Conservation (phyloP, 2,329 filamentous ascomycete species). For the Passalora sequoiae region DNA sequence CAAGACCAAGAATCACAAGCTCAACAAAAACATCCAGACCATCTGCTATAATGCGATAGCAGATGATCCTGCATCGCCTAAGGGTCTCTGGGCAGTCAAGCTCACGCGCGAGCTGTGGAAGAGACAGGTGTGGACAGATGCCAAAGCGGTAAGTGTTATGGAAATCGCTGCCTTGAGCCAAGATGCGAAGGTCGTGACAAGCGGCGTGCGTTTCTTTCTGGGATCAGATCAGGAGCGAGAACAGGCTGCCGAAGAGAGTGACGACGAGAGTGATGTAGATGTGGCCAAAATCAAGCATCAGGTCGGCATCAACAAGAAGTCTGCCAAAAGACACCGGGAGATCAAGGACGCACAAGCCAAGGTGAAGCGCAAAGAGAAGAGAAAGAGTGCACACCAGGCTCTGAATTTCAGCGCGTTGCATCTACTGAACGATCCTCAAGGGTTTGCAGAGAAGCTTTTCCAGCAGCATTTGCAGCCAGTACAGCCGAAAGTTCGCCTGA, state of each 20-base stretch:
- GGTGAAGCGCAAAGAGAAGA: constrained; percentile 75
- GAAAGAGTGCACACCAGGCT: constrained; percentile 79
- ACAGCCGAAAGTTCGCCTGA: constrained; percentile 75
- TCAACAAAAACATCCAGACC: constrained; percentile 90
- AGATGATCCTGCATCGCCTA: constrained; percentile 75
- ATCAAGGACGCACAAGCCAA: constrained; percentile 77
- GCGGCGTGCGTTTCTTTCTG: constrained; percentile 88
- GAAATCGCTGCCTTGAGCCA: constrained; percentile 84
- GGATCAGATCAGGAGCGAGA: constrained; percentile 95
- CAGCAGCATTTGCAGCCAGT: constrained; percentile 72
- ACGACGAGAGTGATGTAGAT: constrained; percentile 72
- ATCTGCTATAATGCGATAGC: constrained; percentile 88
- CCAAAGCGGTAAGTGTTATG: constrained; percentile 96
- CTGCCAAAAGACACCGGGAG: constrained; percentile 74
- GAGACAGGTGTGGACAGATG: constrained; percentile 90
- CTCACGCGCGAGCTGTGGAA: constrained; percentile 95
- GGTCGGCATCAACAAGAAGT: constrained; percentile 91
- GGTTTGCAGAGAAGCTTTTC: constrained; percentile 85
- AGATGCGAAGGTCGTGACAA: constrained; percentile 86
- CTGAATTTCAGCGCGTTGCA: constrained; percentile 97
- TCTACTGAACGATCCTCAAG: constrained; percentile 87
- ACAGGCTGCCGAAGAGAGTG: constrained; percentile 76
- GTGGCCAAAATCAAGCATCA: constrained; percentile 79
- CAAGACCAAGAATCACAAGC: constrained; percentile 81
- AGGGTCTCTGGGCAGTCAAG: constrained; percentile 93